phyloP scores from a whole-genome alignment of 306 rosid genomes.

The Cucurbita ficifolia region DNA sequence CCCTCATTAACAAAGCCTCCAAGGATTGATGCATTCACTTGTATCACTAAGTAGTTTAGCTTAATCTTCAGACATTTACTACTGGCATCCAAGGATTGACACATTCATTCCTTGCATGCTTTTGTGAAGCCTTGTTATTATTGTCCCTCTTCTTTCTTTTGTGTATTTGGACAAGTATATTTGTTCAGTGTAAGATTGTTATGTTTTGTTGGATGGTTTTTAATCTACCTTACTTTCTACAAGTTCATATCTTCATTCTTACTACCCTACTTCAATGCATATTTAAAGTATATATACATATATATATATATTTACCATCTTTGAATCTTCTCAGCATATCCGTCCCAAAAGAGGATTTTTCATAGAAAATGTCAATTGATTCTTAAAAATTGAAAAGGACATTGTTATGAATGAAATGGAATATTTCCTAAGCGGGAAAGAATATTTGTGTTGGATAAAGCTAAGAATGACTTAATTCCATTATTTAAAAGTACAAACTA shows the following conservation, averaged over 20 bases:
- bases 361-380: background rate
- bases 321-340: background rate
- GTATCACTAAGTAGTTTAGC: background rate
- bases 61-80: background rate
- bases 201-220: too few relatives aligned
- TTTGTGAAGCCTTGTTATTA: background rate
- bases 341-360: background rate
- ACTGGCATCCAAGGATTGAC: background rate
- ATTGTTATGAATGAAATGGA: background rate
- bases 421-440: too few relatives aligned
- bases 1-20: conserved; percentile 86
- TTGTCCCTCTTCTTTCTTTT: too few relatives aligned
- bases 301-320: too few relatives aligned
- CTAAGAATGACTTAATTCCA: background rate
- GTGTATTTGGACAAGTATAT: too few relatives aligned
- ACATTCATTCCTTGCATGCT: background rate
- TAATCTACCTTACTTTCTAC: too few relatives aligned
- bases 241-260: too few relatives aligned
- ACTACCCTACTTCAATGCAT: too few relatives aligned
- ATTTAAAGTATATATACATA: too few relatives aligned
- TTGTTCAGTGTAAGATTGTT: too few relatives aligned
- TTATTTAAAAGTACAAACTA: background rate
- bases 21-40: conserved; percentile 33
- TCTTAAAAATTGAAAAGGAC: background rate
- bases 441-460: too few relatives aligned